Evolutionary conservation across 192 early-diverging fungal genomes (phyloP).

Genomic region (Umbelopsis vinacea): DNA sequence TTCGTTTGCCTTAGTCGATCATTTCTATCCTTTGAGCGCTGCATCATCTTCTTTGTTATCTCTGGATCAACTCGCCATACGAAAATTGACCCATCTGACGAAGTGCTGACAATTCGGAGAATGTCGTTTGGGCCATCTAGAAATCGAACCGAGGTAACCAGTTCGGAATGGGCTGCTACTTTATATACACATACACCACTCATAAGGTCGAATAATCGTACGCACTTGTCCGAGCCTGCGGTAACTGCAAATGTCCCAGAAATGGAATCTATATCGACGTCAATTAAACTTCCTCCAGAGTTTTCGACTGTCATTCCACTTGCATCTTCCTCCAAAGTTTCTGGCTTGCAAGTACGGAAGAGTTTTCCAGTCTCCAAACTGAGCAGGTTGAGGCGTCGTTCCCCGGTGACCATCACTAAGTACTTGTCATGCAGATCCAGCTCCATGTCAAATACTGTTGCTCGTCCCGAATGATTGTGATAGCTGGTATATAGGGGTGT

Average conservation of each 20-base stretch:
- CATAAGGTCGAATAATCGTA: slow-evolving; percentile 73
- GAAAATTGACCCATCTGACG: slow-evolving; percentile 76
- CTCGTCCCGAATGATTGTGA: slow-evolving; percentile 70
- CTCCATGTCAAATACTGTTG: slow-evolving; percentile 77
- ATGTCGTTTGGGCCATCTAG: slow-evolving; percentile 17
- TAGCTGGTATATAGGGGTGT: slow-evolving; percentile 53
- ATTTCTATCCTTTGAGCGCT: slow-evolving; percentile 28
- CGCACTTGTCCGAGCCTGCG: slow-evolving; percentile 67
- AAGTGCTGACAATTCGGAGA: slow-evolving; percentile 65
- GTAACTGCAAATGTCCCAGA: slow-evolving; percentile 68
- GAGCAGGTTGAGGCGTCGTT: slow-evolving; percentile 68
- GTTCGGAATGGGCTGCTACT: slow-evolving; percentile 70
- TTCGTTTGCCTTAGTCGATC: slow-evolving; percentile 19
- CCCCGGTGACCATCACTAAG: slow-evolving; percentile 68
- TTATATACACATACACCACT: slow-evolving; percentile 63
- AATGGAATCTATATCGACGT: slow-evolving; percentile 68
- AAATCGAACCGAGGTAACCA: slow-evolving; percentile 75
- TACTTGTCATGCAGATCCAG: slow-evolving; percentile 58
- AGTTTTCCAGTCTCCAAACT: slow-evolving; percentile 68
- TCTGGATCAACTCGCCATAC: slow-evolving; percentile 70
- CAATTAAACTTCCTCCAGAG: slow-evolving; percentile 62
- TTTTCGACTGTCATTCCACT: slow-evolving; percentile 34
- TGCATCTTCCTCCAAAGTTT: slow-evolving; percentile 49
- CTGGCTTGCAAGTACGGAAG: slow-evolving; percentile 60
- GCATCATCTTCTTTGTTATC: slow-evolving; percentile 34